Percentiles rank a stretch among this genome's conserved stretches.
phyloP scores from a whole-genome alignment of 176 grass and related monocot genomes.

The Aegilops longissima region DNA sequence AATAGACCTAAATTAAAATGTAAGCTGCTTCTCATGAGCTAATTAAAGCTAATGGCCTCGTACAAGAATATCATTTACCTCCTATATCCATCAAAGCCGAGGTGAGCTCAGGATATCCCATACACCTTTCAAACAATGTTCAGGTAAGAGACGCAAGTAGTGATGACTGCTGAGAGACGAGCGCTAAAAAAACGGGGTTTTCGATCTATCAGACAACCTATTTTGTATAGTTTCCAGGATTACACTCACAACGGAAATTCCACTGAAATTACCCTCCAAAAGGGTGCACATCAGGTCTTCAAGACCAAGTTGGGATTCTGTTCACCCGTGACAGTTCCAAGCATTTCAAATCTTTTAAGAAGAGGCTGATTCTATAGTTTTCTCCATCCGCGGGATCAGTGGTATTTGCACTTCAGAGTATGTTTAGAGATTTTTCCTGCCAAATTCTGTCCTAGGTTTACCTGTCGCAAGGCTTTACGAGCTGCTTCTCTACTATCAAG shows the following conservation, averaged over 20 bases:
- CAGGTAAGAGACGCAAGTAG: not conserved
- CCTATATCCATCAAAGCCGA: not conserved
- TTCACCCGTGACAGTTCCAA: constrained; percentile 60
- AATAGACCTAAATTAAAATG: not conserved
- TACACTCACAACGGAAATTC: constrained; percentile 50
- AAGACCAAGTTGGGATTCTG: constrained; percentile 59
- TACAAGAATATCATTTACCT: not conserved
- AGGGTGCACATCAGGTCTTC: constrained; percentile 31
- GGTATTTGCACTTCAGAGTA: too few species aligned
- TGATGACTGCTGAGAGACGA: not conserved
- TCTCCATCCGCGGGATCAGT: constrained; percentile 69
- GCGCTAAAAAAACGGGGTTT: not conserved
- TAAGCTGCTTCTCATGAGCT: not conserved
- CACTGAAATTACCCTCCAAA: constrained; percentile 38
- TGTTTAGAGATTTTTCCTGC: not conserved
- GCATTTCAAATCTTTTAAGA: constrained; percentile 95
- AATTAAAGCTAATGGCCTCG: not conserved
- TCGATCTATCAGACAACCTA: constrained; percentile 51
- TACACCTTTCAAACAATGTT: not conserved
- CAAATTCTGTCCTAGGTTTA: constrained; percentile 27
- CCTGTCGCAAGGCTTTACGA: constrained; percentile 85
- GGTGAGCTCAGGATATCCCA: not conserved
- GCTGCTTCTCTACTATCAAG: constrained; percentile 90
- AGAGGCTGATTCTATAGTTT: constrained; percentile 86
- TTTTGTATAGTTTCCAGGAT: constrained; percentile 64